phyloP scores from a whole-genome alignment of 106 monocot species.

The Gastrodia elata region DNA sequence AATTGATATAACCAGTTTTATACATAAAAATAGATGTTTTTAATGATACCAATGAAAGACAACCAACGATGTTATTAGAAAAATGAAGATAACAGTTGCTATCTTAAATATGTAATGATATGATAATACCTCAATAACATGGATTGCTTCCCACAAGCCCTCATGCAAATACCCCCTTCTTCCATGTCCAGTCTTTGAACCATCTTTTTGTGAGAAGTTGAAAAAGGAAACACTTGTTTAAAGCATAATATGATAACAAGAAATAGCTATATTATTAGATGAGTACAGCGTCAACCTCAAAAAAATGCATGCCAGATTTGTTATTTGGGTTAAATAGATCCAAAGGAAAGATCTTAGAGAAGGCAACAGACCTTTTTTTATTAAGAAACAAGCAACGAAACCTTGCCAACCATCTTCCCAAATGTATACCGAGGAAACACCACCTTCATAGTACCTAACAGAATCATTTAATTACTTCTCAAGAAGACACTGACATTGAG shows the following conservation, averaged over 20 bases:
- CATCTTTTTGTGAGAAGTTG: slow-evolving; percentile 39
- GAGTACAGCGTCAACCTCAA: neutral
- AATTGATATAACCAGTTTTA: neutral
- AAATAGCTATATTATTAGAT: neutral
- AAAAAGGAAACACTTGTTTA: neutral
- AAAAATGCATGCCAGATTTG: neutral
- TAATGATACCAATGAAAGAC: no score
- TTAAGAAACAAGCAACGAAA: slow-evolving; percentile 79
- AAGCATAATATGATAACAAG: neutral
- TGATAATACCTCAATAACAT: slow-evolving; percentile 77
- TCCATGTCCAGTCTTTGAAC: slow-evolving; percentile 70
- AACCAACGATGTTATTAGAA: no score
- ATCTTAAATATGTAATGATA: neutral
- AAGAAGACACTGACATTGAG: neutral
- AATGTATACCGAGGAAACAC: slow-evolving; percentile 92
- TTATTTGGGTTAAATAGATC: neutral
- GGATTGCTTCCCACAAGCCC: slow-evolving; percentile 96
- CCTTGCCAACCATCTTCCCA: slow-evolving; percentile 76
- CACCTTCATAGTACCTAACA: slow-evolving; percentile 94
- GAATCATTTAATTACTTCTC: slow-evolving; percentile 8
- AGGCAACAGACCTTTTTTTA: slow-evolving; percentile 75
- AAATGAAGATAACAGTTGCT: no score
- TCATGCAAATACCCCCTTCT: slow-evolving; percentile 78
- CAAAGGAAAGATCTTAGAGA: neutral
- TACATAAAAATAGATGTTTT: neutral